Evolutionary conservation across 495 filamentous ascomycete species (phyloP).

Genomic region (Talaromyces adpressus): DNA sequence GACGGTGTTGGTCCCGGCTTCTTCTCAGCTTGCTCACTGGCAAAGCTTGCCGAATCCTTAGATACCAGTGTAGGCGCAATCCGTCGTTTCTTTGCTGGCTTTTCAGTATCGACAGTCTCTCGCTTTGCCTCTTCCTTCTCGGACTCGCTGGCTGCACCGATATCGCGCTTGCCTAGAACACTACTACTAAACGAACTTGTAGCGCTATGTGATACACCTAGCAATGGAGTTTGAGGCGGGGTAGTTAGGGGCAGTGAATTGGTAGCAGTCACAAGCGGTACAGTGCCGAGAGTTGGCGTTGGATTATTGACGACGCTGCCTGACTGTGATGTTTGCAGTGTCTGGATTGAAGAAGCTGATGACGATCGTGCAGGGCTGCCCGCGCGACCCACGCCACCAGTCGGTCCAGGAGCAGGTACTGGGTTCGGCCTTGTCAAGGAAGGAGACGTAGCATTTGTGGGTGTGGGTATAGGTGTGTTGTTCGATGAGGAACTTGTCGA

Average conservation of each 20-base stretch:
- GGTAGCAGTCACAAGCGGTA: slow-evolving; percentile 66
- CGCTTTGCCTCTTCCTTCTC: slow-evolving; percentile 54
- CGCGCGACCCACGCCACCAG: slow-evolving; percentile 53
- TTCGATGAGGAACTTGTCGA: slow-evolving; percentile 33
- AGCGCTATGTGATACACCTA: slow-evolving; percentile 33
- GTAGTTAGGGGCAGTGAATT: slow-evolving; percentile 65
- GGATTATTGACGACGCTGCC: slow-evolving; percentile 61
- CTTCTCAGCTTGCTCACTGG: background rate
- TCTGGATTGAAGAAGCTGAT: slow-evolving; percentile 78
- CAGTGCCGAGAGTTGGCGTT: slow-evolving; percentile 62
- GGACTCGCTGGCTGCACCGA: slow-evolving; percentile 33
- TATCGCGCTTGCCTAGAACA: slow-evolving; percentile 52
- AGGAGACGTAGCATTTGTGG: slow-evolving; percentile 54
- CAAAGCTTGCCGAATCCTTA: background rate
- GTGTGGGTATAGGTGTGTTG: slow-evolving; percentile 59
- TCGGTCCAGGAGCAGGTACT: slow-evolving; percentile 23
- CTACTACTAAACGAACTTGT: slow-evolving; percentile 31
- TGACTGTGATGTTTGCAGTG: slow-evolving; percentile 36
- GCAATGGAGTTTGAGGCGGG: slow-evolving; percentile 71
- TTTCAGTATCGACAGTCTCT: slow-evolving; percentile 23
- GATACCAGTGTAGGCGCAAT: slow-evolving; percentile 69
- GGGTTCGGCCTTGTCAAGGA: slow-evolving; percentile 43
- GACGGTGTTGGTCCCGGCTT: background rate
- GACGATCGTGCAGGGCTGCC: slow-evolving; percentile 75
- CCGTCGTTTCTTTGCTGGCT: slow-evolving; percentile 62